Conservation (phyloP, 345 rosid genomes). For the Ceriops tagal region DNA sequence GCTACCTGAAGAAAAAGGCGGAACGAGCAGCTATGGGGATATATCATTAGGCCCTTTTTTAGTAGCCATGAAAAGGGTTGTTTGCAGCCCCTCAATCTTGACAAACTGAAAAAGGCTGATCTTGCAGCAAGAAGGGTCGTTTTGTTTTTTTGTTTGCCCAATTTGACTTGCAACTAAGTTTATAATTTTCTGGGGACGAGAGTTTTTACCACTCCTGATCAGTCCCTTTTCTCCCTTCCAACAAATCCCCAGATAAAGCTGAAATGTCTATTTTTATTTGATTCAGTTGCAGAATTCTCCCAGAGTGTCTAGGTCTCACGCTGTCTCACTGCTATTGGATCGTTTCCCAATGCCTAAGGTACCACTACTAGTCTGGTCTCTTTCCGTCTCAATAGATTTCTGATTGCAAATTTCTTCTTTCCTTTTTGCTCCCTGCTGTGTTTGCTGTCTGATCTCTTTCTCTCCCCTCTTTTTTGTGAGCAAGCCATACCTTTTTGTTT, state of each 20-base stretch:
- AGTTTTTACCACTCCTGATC: conserved; percentile 30
- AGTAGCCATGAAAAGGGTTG: conserved; percentile 29
- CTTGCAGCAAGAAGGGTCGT: conserved; percentile 16
- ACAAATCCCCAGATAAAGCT: conserved; percentile 43
- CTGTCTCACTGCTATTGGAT: conserved; percentile 30
- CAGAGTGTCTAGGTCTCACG: conserved; percentile 9
- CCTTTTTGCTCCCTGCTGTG: conserved; percentile 16
- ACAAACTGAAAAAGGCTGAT: conserved; percentile 26
- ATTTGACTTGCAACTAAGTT: conserved; percentile 29
- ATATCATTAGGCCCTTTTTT: conserved; percentile 31
- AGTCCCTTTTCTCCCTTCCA: conserved; percentile 39
- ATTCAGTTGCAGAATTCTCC: conserved; percentile 41
- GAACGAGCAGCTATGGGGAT: not conserved
- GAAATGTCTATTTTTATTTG: conserved; percentile 46
- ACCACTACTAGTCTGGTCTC: conserved; percentile 70
- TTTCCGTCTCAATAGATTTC: conserved; percentile 45
- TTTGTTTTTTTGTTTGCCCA: conserved; percentile 9
- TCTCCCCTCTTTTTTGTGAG: conserved; percentile 6
- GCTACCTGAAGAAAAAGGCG: conserved; percentile 8
- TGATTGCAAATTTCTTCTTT: conserved; percentile 18
- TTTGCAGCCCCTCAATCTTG: conserved; percentile 6
- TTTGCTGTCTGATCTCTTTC: not conserved
- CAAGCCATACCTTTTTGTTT: not conserved
- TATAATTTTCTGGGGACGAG: conserved; percentile 25
- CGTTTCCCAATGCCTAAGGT: conserved; percentile 57